Base-by-base conservation (phyloP, 2,329 filamentous ascomycete species). In the Alternaria sp. region DNA sequence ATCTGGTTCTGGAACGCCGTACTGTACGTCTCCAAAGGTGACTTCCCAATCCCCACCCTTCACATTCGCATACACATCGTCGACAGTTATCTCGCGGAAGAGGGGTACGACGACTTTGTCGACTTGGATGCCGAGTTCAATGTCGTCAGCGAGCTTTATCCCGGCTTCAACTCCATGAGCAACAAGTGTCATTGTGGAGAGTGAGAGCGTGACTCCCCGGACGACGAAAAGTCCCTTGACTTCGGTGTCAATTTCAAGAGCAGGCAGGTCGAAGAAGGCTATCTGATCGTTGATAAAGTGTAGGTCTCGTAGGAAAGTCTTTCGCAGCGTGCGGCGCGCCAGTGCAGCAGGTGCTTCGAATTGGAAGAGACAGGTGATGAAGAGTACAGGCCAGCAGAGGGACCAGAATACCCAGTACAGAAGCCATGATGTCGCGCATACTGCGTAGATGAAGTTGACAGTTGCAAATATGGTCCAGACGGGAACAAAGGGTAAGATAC, bases 161-260 rank as follows among this genome's bases (percentile, higher is more conserved):
- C 84, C 85, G 5, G 86, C 82, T 67, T 87, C 85, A 25, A 87
- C 77, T 2, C 85, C 84, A 74, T 87, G 84, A 3, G 84, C 84
- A 6, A 83, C 80, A 25, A 86, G 76, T 4, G 81, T 86, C 59
- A 87, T 68, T 6, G 77, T 83, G 2, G 83, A 85, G 4, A 87
- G 70, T 1, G 81, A 84, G n/a, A 87, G 77, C 0, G 85, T 86
- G 5, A 85, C 70, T 0, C 84, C 85, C n/a, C 85, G 79, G 44
- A 87, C 78, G 7, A 85, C 84, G 68, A 87, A 82, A 17, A 87
- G 73, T 0, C 85, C 86, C 65, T 84, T 80, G 13, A 86, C 83
- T 25, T 86, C 83, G 0, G 82, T 85, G 66, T 87, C 85, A 46
- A 87, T 86, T 67, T 87, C 85, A 56, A 87, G 70, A 2, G 84